These are phyloP conservation scores for Aspergillus sp. DNA, from an alignment of 2,329 filamentous ascomycete species.

Conservation along the genomic window DNA sequence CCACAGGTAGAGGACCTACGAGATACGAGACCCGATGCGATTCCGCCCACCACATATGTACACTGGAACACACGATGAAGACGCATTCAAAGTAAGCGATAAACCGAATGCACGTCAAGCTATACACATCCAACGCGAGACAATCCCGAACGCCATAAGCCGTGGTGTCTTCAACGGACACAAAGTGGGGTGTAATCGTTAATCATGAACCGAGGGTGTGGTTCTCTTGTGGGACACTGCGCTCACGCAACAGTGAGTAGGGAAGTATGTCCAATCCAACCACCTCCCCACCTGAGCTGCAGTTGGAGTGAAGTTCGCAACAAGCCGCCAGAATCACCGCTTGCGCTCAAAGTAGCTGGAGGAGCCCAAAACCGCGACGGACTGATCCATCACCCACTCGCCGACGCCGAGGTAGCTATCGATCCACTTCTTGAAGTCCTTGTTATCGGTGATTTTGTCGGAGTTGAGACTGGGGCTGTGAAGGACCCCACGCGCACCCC, in stretches of 20 bases:
- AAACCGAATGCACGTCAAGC: conserved; percentile 7
- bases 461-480: conserved; percentile 73
- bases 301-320: not conserved
- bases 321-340: conserved; percentile 52
- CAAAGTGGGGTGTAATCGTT: conserved; percentile 10
- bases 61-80: conserved; percentile 6
- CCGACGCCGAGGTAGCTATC: conserved; percentile 91
- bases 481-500: conserved; percentile 29
- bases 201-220: conserved; percentile 9
- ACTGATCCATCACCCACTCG: conserved; percentile 98
- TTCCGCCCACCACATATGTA: conserved; percentile 4
- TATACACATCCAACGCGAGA: conserved; percentile 12
- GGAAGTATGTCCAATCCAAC: not conserved
- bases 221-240: not conserved
- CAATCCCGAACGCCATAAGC: conserved; percentile 21
- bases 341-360: conserved; percentile 90
- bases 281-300: not conserved
- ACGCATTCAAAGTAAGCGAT: conserved; percentile 1
- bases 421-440: conserved; percentile 82
- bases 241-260: not conserved
- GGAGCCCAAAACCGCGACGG: conserved; percentile 83
- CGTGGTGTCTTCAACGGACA: conserved; percentile 6
- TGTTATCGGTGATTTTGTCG: conserved; percentile 79
- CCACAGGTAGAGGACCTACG: too few relatives aligned
- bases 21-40: not conserved